A percentile compares a stretch with the other conserved stretches of the same genome.
Evolutionary conservation across 208 protist species (phyloP).

Genomic region (Porcisia hertigi): DNA sequence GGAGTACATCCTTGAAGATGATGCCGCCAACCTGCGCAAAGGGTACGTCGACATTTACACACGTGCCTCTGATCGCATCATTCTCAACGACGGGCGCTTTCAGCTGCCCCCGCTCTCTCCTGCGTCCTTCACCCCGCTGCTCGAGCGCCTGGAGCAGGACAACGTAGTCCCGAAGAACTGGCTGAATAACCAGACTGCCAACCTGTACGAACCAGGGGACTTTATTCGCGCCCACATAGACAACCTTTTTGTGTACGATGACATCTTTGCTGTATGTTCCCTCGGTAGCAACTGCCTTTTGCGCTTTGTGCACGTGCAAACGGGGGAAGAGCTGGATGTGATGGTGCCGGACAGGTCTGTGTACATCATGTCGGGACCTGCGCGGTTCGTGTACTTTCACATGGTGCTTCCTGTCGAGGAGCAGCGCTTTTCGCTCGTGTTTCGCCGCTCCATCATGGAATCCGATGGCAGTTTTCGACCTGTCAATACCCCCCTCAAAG

Average conservation of each 20-base stretch:
- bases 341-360: constrained; percentile 82
- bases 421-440: constrained; percentile 86
- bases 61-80: constrained; percentile 71
- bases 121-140: constrained; percentile 61
- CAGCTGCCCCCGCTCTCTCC: constrained; percentile 81
- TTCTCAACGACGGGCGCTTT: constrained; percentile 84
- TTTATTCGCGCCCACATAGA: constrained; percentile 91
- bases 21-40: constrained; percentile 60
- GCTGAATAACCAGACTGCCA: constrained; percentile 90
- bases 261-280: constrained; percentile 86
- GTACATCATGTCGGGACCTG: constrained; percentile 87
- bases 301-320: constrained; percentile 89
- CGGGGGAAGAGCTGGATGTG: constrained; percentile 85
- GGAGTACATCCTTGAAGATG: constrained; percentile 74
- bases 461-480: constrained; percentile 82
- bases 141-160: constrained; percentile 85
- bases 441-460: constrained; percentile 87
- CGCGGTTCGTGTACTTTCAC: constrained; percentile 90
- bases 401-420: constrained; percentile 88
- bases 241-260: constrained; percentile 91
- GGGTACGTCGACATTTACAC: constrained; percentile 89
- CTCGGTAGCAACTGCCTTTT: constrained; percentile 79
- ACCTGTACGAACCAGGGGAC: constrained; percentile 88
- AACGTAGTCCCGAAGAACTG: constrained; percentile 67
- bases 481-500: constrained; percentile 60